Conservation (phyloP, 2,329 filamentous ascomycete genomes). For the Ophiostoma perfectum region DNA sequence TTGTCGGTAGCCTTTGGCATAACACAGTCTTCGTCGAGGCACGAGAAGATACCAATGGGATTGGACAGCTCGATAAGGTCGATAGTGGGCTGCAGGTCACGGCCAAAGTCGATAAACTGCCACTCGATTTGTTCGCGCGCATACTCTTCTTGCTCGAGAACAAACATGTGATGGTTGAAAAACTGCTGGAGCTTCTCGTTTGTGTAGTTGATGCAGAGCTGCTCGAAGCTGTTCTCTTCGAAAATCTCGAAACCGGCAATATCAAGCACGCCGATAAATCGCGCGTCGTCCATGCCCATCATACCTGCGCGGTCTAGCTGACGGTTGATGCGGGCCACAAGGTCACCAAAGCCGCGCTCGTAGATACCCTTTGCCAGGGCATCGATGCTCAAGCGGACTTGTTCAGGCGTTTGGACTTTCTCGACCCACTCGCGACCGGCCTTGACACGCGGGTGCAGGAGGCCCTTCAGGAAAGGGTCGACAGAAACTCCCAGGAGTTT, state of each 20-base stretch:
- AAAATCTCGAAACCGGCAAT: constrained; percentile 99
- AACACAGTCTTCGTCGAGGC: constrained; percentile 92
- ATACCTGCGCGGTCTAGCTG: constrained; percentile 84
- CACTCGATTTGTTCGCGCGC: constrained; percentile 96
- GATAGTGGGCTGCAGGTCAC: constrained; percentile 94
- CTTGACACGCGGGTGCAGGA: constrained; percentile 90
- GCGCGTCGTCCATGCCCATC: constrained; percentile 77
- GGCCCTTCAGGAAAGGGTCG: constrained; percentile 79
- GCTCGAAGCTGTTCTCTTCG: constrained; percentile 96
- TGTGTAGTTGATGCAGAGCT: constrained; percentile 99
- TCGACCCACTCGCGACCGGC: constrained; percentile 97
- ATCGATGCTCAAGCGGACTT: constrained; percentile 84
- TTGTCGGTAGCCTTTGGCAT: constrained; percentile 99
- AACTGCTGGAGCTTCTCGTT: constrained; percentile 99
- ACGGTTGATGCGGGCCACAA: constrained; percentile 85
- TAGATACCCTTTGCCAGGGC: constrained; percentile 96
- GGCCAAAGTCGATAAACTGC: constrained; percentile 99
- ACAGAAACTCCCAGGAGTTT: constrained; percentile 75
- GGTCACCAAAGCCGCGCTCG: constrained; percentile 87
- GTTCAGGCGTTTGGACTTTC: constrained; percentile 95
- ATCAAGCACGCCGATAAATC: constrained; percentile 96
- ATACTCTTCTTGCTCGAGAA: constrained; percentile 96
- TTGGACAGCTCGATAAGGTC: constrained; percentile 95
- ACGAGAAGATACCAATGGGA: constrained; percentile 97
- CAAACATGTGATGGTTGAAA: constrained; percentile 99